Conservation (phyloP, 495 filamentous ascomycete genomes). For the Xanthoparmelia taractica region DNA sequence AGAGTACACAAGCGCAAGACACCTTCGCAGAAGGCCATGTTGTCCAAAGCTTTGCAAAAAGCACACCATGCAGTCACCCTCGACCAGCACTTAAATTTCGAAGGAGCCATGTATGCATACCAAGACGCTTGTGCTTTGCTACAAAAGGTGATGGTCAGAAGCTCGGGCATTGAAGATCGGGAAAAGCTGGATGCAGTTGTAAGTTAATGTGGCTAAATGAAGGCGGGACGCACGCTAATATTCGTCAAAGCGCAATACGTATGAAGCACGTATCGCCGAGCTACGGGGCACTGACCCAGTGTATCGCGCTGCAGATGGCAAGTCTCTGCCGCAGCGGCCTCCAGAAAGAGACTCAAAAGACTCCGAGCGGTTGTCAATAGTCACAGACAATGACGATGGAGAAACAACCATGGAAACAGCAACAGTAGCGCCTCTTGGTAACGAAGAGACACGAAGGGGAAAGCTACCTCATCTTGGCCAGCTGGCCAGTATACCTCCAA, state of each 20-base stretch:
- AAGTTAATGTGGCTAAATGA: slow-evolving; percentile 36
- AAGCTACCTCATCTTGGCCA: slow-evolving; percentile 15
- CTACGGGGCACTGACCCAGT: slow-evolving; percentile 60
- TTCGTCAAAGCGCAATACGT: slow-evolving; percentile 60
- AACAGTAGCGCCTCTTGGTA: slow-evolving; percentile 24
- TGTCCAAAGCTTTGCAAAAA: slow-evolving; percentile 86
- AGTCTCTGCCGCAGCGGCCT: slow-evolving; percentile 71
- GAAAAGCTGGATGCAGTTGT: slow-evolving; percentile 84
- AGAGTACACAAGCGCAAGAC: slow-evolving; percentile 35
- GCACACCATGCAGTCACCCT: slow-evolving; percentile 91
- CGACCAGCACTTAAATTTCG: slow-evolving; percentile 90
- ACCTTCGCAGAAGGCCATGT: slow-evolving; percentile 78
- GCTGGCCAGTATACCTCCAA: slow-evolving; percentile 31
- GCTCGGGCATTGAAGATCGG: slow-evolving; percentile 69
- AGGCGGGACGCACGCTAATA: slow-evolving; percentile 17
- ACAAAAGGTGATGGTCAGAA: slow-evolving; percentile 77
- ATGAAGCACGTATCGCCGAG: slow-evolving; percentile 79
- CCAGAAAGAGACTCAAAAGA: slow-evolving; percentile 59
- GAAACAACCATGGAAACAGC: slow-evolving; percentile 22
- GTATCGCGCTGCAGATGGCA: slow-evolving; percentile 48
- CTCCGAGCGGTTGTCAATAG: slow-evolving; percentile 37
- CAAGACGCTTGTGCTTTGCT: slow-evolving; percentile 78
- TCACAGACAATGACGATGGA: slow-evolving; percentile 44
- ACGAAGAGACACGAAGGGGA: background rate
- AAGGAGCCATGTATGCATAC: slow-evolving; percentile 88